Evolutionary conservation across 371 early-diverging fungal genomes (phyloP).

Genomic region (Syncephalis fuscata): DNA sequence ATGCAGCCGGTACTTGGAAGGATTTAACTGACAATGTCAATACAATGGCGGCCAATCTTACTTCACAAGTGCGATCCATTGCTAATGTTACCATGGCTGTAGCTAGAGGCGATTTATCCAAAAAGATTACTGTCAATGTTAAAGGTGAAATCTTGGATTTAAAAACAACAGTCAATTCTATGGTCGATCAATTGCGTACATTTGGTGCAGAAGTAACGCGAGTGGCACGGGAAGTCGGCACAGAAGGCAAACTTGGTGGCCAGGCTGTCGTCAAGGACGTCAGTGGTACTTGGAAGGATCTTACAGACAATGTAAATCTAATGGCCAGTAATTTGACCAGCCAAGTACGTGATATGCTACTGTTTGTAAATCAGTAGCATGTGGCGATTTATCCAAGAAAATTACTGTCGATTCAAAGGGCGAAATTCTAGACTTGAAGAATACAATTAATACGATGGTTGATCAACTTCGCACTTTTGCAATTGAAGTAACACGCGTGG

Average conservation of each 20-base stretch:
- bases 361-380: conserved; percentile 18
- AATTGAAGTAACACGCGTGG: conserved; percentile 28
- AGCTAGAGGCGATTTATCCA: conserved; percentile 22
- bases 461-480: conserved; percentile 27
- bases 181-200: conserved; percentile 24
- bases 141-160: conserved; percentile 19
- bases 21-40: conserved; percentile 35
- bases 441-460: conserved; percentile 29
- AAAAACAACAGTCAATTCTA: conserved; percentile 21
- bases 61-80: conserved; percentile 33
- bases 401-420: conserved; percentile 23
- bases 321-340: conserved; percentile 24
- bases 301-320: conserved; percentile 27
- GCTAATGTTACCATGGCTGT: conserved; percentile 32
- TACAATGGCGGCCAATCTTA: conserved; percentile 31
- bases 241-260: conserved; percentile 24
- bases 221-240: conserved; percentile 27
- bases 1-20: conserved; percentile 29
- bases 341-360: conserved; percentile 24
- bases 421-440: conserved; percentile 31
- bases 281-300: conserved; percentile 33
- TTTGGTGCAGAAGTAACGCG: conserved; percentile 32
- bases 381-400: conserved; percentile 27
- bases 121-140: conserved; percentile 21
- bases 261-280: conserved; percentile 25